phyloP scores from a whole-genome alignment of 345 rosid genomes.

The Lagerstroemia speciosa region DNA sequence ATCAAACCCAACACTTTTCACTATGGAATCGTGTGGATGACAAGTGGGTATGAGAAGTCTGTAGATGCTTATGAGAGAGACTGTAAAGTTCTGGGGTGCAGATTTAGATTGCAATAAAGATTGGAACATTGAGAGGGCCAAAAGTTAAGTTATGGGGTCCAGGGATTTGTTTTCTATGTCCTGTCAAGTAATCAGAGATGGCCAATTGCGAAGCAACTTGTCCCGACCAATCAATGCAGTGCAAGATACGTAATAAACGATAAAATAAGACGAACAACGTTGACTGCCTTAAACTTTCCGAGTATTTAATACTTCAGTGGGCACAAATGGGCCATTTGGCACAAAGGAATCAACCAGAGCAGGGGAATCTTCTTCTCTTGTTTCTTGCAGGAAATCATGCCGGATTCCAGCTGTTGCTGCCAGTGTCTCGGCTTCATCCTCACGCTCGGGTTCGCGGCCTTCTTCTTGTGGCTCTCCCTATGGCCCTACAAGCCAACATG shows the following conservation, averaged over 20 bases:
- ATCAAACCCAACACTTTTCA: not conserved
- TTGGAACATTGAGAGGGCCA: not conserved
- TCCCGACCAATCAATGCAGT: not conserved
- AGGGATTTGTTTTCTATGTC: not conserved
- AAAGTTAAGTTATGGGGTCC: not conserved
- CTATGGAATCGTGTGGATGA: no score
- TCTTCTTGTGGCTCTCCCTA: slow-evolving; percentile 68
- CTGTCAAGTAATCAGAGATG: not conserved
- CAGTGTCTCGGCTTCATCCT: slow-evolving; percentile 43
- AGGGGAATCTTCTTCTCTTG: not conserved
- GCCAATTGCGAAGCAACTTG: not conserved
- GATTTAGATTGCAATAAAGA: not conserved
- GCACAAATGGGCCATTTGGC: no score
- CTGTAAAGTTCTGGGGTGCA: not conserved
- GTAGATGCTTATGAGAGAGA: not conserved
- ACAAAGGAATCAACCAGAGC: not conserved
- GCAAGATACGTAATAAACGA: not conserved
- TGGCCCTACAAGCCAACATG: slow-evolving; percentile 48
- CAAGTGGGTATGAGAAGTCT: not conserved
- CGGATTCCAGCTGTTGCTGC: slow-evolving; percentile 24
- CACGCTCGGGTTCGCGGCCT: slow-evolving; percentile 49
- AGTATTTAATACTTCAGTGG: not conserved
- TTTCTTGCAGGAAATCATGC: slow-evolving; percentile 12
- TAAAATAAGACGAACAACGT: not conserved
- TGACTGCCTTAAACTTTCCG: not conserved